Base-by-base conservation (phyloP, 805 yeast genomes). In the Ogataea nonfermentans region DNA sequence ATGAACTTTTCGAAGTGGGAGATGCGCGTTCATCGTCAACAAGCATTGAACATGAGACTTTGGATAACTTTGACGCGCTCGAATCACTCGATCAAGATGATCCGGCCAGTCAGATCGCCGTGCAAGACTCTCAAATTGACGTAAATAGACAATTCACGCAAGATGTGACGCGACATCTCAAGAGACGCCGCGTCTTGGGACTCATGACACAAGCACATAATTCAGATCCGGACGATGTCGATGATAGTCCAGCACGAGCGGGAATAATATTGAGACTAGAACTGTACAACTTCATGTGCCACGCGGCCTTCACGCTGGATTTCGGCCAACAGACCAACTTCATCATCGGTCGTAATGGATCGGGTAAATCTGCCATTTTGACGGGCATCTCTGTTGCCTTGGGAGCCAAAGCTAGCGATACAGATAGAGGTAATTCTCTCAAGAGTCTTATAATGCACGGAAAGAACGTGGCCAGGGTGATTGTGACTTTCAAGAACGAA, bases 271-370 rank as follows among this genome's bases (percentile, higher is more conserved):
- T 76, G 50, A 68, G 69, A 29, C 72, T 90, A 3, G 70, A 70
- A 16, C 64, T 90, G 29, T 71, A 74, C 44, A 87, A 88, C 64
- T 88, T 88, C 59, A 88, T 88, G 96, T 88, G 95, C 49, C 99
- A 93, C 57, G 82, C 78, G 32, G 77, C 85, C 40, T 86, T 93
- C 53, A 79, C 78, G 40, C 63, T 93, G 7, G 74, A 72, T 3
- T 71, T 90, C 23, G 93, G 93, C 2, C 89, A 91, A 0, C 77
- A 81, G 38, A 70, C 90, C 50, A 90, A 90, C 59, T 84, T 90
- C 56, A 86, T 90, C 41, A 82, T 86, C 27, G 98, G 98, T 14
- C 71, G 83, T 41, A 90, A 90, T 55, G 98, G 98, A 2, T 79
- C 90, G 26, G 98, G 98, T 22, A 90, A 90, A 56, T 77, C 87